Evolutionary conservation across 2,329 filamentous ascomycete species (phyloP), one percentile per base, ranked within the genome.

Genomic region (Aspergillus jensenii): DNA sequence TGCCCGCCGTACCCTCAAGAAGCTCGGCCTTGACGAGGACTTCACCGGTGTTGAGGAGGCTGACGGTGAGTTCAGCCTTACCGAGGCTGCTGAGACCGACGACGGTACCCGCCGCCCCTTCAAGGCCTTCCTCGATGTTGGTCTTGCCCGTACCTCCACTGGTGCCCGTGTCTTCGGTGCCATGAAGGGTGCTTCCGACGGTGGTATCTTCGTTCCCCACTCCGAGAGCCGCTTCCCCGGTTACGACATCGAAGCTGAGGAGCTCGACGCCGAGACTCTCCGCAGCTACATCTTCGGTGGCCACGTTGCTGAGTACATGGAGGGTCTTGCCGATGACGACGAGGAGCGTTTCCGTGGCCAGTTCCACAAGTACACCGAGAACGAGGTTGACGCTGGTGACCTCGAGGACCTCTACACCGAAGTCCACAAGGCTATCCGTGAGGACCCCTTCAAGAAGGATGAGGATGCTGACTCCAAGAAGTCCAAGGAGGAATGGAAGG

Each of bases 241-340:
- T 74, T 99, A 84, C 88, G 95, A 99, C 79, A 90, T 96, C 33
- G 95, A 99, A 85, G 82, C 83, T 80, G 93, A 99, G 90, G 93
- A 98, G 87, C 91, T 99, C 74, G 95, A 99, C 74, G 87, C 92
- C 74, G 95, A 99, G 81, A 90, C 87, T 69, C 91, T 99, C 78
- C 92, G 93, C 87, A 96, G 93, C 86, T 99, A 99, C 90, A 99
- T 99, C 86, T 93, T 91, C 81, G 95, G 86, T 76, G 93, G 95
- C 63, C 95, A 99, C 87, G 91, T 99, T 67, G 93, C 93, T 71
- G 95, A 99, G 88, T 99, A 99, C 89, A 99, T 99, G 95, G 95
- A 99, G 89, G 95, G 90, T 60, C 90, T 99, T 67, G 95, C 95
- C 82, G 95, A 99, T 74, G 95, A 99, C 78, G 95, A 99, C 77